Base-by-base conservation (phyloP, 2,329 filamentous ascomycete genomes). In the Pseudogymnoascus sp. region DNA sequence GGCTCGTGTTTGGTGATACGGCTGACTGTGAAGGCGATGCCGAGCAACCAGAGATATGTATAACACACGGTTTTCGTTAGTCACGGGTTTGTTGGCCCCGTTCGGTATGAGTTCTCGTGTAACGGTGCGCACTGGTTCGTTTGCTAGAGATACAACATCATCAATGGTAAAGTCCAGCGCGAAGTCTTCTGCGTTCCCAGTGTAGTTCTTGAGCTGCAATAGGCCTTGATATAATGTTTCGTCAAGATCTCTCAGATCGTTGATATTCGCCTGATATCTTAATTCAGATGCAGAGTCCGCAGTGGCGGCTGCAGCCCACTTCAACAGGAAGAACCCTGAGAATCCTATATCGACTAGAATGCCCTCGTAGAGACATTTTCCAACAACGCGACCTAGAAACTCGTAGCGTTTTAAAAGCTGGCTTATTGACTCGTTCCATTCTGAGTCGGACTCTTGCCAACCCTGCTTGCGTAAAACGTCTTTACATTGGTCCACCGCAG, bases 351-450 rank as follows among this genome's bases (percentile, higher is more conserved):
- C 93, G 56, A 97, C 87, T 2, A 99, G 81, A 50, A 99, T 97
- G 0, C 93, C 93, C 77, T 99, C 95, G 72, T 99, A 99, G 71
- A 99, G 80, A 75, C 95, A 99, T 74, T 99, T 99, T 10, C 95
- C 95, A 26, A 99, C 87, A 29, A 99, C 85, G 3, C 95, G 88
- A 1, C 95, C 95, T 0, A 97, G 80, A 68, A 99, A 99, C 72
- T 97, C 93, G 72, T 91, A 97, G 13, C 87, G 85, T 66, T 83
- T 84, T 4, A 95, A 78, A 14, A 95, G 75, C 29, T 86, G 81
- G 3, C 76, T 74, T 59, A 91, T 78, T 1, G 78, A 75, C 0
- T 82, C 79, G 62, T 80, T 82, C 78, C 83, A 90, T 24, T 83
- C 80, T 3, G 77, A 69, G 19, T 81, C 82, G 2, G 78, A 76